A percentile compares a stretch with the other conserved stretches of the same genome.
Conservation (phyloP, 2,329 filamentous ascomycete genomes). For the Botrytis elliptica region DNA sequence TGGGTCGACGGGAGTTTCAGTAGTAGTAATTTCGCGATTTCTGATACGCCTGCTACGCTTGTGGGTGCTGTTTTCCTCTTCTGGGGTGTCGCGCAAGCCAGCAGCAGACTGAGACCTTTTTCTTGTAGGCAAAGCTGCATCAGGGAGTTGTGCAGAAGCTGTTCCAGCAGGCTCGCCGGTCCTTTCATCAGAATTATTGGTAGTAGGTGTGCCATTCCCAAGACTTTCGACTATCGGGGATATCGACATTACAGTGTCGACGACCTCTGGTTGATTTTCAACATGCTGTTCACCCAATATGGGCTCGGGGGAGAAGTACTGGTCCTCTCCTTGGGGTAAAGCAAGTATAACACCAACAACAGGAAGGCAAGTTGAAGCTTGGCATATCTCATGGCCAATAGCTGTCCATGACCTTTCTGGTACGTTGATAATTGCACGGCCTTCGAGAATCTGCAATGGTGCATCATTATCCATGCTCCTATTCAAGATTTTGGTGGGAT, state of each 20-base stretch:
- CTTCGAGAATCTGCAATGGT: slow-evolving; percentile 21
- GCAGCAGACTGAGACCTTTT: slow-evolving; percentile 64
- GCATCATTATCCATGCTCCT: slow-evolving; percentile 8
- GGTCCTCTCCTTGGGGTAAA: slow-evolving; percentile 28
- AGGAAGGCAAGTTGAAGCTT: slow-evolving; percentile 26
- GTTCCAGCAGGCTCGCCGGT: slow-evolving; percentile 29
- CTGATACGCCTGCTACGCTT: slow-evolving; percentile 66
- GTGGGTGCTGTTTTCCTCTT: slow-evolving; percentile 57
- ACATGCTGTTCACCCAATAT: not conserved
- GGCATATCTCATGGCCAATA: slow-evolving; percentile 34
- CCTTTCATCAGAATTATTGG: slow-evolving; percentile 27
- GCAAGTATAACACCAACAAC: slow-evolving; percentile 29
- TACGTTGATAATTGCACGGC: slow-evolving; percentile 28
- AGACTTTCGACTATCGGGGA: slow-evolving; percentile 30
- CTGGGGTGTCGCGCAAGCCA: slow-evolving; percentile 54
- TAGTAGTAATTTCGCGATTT: slow-evolving; percentile 54
- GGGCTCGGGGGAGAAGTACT: slow-evolving; percentile 8
- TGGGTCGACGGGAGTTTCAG: slow-evolving; percentile 50
- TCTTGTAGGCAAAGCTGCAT: slow-evolving; percentile 43
- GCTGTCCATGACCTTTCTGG: slow-evolving; percentile 34
- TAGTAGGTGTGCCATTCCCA: slow-evolving; percentile 24
- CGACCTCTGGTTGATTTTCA: slow-evolving; percentile 35
- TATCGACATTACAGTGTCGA: slow-evolving; percentile 30
- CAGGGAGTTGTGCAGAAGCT: slow-evolving; percentile 29
- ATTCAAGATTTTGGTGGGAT: slow-evolving; percentile 44